Base-by-base conservation (phyloP, 768 basidiomycete genomes). In the Pulveroboletus sp. region DNA sequence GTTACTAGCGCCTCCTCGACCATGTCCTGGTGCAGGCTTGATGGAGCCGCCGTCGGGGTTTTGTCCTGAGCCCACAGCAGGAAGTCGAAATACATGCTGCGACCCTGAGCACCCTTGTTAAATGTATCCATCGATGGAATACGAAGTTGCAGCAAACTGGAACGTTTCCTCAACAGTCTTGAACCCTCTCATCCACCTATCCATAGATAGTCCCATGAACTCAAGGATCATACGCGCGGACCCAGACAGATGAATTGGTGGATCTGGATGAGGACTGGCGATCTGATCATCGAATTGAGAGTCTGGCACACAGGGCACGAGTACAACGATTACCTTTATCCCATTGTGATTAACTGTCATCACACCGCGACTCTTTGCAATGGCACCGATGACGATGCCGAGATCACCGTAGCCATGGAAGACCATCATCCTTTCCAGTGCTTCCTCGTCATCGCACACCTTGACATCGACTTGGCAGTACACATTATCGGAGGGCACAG, bases 351-450 rank as follows among this genome's bases (percentile, higher is more conserved):
- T 78, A 1, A 83, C 62, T 2, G 65, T 58, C 3, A n/a, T n/a
- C n/a, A 88, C 56, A 3, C 83, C 81, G 40, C 67, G 67, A 45
- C 77, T 77, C 34, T 74, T 73, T 9, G 73, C 76, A 16, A 87
- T 63, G 13, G 83, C 62, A 10, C 80, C 77, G 41, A 88, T 63
- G 14, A 88, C 83, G 78, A 86, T 85, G 0, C 82, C 82, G 16
- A 87, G 71, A 56, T 87, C 86, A 9, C 86, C 86, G 56, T 86
- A 87, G 2, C 79, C 76, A 49, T 80, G 74, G 57, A 78, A 78
- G 64, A 85, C 78, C 20, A 73, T 60, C 14, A 78, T 63, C 19
- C 80, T 71, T 20, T 81, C 71, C 64, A 68, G 79, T 57, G 79
- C 79, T 17, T 68, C 72, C 57, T 66, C 64, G 61, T 79, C 73